Conservation (phyloP, 2,329 filamentous ascomycete species). For the Pseudopithomyces maydicus region DNA sequence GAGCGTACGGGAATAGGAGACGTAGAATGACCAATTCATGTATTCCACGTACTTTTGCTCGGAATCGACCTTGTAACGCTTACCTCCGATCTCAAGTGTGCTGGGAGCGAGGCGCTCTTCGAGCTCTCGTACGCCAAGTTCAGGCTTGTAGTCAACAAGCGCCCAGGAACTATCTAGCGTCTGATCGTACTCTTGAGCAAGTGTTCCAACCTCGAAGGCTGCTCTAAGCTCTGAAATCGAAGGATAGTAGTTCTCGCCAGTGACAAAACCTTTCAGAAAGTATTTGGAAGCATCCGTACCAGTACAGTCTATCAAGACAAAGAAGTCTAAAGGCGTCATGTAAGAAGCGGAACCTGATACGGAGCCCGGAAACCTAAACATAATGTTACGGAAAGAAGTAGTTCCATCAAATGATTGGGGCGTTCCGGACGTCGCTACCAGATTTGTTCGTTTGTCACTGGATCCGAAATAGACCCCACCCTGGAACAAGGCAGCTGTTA, state of each 20-base stretch:
- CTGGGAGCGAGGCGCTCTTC: slow-evolving; percentile 51
- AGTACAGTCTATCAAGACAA: slow-evolving; percentile 50
- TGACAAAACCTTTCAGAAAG: slow-evolving; percentile 51
- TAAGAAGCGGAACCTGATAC: slow-evolving; percentile 40
- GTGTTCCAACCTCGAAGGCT: slow-evolving; percentile 51
- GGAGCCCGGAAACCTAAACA: slow-evolving; percentile 51
- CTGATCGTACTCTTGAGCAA: slow-evolving; percentile 54
- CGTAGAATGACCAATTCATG: slow-evolving; percentile 59
- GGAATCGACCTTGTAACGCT: slow-evolving; percentile 50
- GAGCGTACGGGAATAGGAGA: slow-evolving; percentile 54
- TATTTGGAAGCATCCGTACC: slow-evolving; percentile 53
- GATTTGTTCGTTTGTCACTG: slow-evolving; percentile 24
- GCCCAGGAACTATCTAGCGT: slow-evolving; percentile 56
- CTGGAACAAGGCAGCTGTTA: slow-evolving; percentile 48
- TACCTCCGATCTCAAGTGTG: slow-evolving; percentile 47
- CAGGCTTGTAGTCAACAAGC: slow-evolving; percentile 46
- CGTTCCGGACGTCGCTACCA: slow-evolving; percentile 34
- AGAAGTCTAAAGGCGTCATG: slow-evolving; percentile 54
- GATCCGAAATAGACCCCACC: slow-evolving; percentile 32
- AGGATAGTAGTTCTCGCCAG: slow-evolving; percentile 59
- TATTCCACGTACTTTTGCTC: slow-evolving; percentile 54
- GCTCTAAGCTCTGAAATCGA: slow-evolving; percentile 54
- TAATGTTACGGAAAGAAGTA: slow-evolving; percentile 47
- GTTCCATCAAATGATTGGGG: slow-evolving; percentile 47
- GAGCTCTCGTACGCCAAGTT: slow-evolving; percentile 32